Evolutionary conservation across 2,329 filamentous ascomycete genomes (phyloP).

Genomic region (Ophiostoma angusticollis): DNA sequence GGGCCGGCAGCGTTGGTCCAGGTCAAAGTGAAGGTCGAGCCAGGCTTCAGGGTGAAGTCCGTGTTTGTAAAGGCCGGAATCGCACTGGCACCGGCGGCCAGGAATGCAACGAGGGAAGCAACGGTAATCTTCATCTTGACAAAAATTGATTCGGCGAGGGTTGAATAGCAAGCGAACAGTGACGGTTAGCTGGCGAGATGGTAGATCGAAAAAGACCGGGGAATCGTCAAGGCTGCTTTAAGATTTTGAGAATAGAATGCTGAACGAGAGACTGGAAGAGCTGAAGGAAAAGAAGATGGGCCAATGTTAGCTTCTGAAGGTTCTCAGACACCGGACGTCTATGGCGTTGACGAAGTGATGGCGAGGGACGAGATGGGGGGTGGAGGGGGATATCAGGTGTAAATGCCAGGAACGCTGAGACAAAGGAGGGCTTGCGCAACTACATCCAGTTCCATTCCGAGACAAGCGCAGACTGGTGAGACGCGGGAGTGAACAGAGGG

Average conservation of each 20-base stretch:
- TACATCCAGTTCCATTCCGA: slow-evolving; percentile 5
- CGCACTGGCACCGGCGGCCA: slow-evolving; percentile 21
- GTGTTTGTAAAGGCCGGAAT: slow-evolving; percentile 21
- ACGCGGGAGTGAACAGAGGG: slow-evolving; percentile 2
- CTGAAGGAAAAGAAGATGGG: background rate
- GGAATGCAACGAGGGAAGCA: slow-evolving; percentile 22
- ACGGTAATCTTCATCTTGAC: slow-evolving; percentile 29
- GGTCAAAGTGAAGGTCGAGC: slow-evolving; percentile 29
- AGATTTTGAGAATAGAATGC: background rate
- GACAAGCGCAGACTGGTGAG: background rate
- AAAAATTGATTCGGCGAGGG: too few species aligned
- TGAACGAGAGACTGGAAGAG: slow-evolving; percentile 7
- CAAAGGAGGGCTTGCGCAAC: background rate
- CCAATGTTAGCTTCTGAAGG: background rate
- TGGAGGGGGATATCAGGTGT: too few species aligned
- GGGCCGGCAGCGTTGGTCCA: slow-evolving; percentile 28
- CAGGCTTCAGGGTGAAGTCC: slow-evolving; percentile 21
- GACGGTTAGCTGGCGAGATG: too few species aligned
- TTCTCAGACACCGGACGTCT: too few species aligned
- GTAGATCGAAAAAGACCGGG: slow-evolving; percentile 11
- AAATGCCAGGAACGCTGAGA: too few species aligned
- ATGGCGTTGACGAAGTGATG: too few species aligned
- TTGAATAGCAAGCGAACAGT: too few species aligned
- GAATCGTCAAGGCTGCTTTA: background rate
- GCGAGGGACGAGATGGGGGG: background rate